Evolutionary conservation across 441 rosid species (phyloP).

Genomic region (Geranium incanum): DNA sequence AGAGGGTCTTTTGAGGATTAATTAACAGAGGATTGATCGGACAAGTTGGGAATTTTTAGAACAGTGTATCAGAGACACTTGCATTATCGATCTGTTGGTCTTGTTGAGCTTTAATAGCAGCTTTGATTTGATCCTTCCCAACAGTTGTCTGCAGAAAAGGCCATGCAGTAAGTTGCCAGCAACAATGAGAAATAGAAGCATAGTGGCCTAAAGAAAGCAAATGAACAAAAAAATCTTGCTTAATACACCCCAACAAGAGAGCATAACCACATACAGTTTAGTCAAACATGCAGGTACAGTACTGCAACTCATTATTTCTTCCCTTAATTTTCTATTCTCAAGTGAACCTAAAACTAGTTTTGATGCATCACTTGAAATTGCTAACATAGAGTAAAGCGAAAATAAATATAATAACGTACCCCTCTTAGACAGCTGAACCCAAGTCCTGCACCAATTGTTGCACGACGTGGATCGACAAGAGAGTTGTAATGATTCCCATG

Average conservation of each 20-base stretch:
- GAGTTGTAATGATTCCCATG: slow-evolving; percentile 98
- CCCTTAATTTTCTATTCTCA: no score
- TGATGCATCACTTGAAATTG: no score
- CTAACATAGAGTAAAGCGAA: neutral
- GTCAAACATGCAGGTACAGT: no score
- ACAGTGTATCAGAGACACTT: slow-evolving; percentile 23
- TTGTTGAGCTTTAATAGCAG: slow-evolving; percentile 96
- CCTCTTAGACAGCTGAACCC: slow-evolving; percentile 92
- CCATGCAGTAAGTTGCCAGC: neutral
- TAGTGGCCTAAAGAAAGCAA: no score
- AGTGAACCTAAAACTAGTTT: no score
- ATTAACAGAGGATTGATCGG: no score
- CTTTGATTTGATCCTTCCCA: slow-evolving; percentile 89
- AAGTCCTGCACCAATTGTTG: slow-evolving; percentile 86
- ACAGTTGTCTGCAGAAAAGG: slow-evolving; percentile 56
- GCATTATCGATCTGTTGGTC: slow-evolving; percentile 90
- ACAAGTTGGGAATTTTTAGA: neutral
- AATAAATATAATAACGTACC: slow-evolving; percentile 34
- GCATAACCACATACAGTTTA: no score
- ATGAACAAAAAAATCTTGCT: no score
- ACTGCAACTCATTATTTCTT: no score
- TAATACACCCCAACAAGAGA: no score
- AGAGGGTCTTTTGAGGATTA: no score
- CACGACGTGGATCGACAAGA: slow-evolving; percentile 79
- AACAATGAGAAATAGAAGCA: neutral